Base-by-base conservation (phyloP, 1,139 yeast genomes). In the Scheffersomyces insectosa region DNA sequence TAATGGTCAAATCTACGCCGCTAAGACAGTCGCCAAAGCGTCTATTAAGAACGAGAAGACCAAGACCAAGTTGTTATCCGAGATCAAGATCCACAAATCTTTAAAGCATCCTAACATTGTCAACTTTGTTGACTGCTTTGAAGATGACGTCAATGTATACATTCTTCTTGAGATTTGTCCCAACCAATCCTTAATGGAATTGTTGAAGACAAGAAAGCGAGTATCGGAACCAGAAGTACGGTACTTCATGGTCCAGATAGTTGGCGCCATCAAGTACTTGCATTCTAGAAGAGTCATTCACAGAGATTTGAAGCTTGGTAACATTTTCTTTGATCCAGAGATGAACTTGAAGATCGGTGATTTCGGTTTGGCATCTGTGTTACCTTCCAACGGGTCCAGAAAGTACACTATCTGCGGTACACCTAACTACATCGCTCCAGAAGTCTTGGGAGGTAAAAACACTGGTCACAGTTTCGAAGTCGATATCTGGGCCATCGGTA, bases 401-500 rank as follows among this genome's bases (percentile, higher is more conserved):
- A 89, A 91, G 59, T 88, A 84, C 60, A 91, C 99, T 40, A 88
- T 93, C 44, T 93, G 99, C 66, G 99, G 99, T 44, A 93, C 99
- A 12, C 99, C 99, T 47, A 93, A 93, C 67, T 93, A 93, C 63
- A 93, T 93, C 62, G 97, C 98, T 0, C 99, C 99, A 8, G 99
- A 93, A 68, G 96, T 93, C 12, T 74, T 93, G 51, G 88, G 90
- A 39, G 96, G 97, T 25, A 88, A 89, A 58, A 80, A 77, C 42
- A 82, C 85, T 28, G 98, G 97, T 3, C 98, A 93, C 65, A 83
- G 95, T 44, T 90, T 83, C 60, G 97, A 90, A 64, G 97, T 90
- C 34, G 99, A 93, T 63, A 81, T 89, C 52, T 93, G 99, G 99
- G 95, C 98, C 6, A 83, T 90, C 55, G 99, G 99, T 48, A 88